phyloP scores from a whole-genome alignment of 2,329 filamentous ascomycete species.

The Cercospora nicotianae region DNA sequence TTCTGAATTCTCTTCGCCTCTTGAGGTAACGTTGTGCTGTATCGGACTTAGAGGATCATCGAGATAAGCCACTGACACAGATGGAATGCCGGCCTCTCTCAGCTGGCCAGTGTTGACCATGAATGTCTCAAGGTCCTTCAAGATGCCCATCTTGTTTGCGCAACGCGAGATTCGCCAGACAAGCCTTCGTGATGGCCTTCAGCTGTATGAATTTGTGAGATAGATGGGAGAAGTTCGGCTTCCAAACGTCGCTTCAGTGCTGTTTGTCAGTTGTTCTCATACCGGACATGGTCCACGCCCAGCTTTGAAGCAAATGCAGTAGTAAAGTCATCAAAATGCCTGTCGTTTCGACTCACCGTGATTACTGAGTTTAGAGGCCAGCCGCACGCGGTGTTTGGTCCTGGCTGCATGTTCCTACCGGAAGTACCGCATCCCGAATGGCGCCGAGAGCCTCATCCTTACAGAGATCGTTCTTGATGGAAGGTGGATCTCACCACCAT shows the following conservation, averaged over 20 bases:
- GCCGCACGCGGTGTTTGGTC: not conserved
- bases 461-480: not conserved
- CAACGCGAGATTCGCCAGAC: not conserved
- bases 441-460: not conserved
- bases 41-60: slow-evolving; percentile 21
- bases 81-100: slow-evolving; percentile 22
- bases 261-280: not conserved
- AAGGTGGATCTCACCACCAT: not conserved
- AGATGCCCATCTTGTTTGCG: not conserved
- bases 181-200: not conserved
- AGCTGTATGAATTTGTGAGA: not conserved
- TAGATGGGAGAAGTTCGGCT: not conserved
- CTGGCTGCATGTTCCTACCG: not conserved
- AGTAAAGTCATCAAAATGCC: not conserved
- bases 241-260: not conserved
- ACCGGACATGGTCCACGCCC: not conserved
- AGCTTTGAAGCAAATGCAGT: not conserved
- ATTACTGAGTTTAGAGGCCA: not conserved
- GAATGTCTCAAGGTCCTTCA: slow-evolving; percentile 21
- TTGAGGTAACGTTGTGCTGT: slow-evolving; percentile 22
- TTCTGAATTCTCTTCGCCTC: slow-evolving; percentile 25
- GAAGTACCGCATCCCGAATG: not conserved
- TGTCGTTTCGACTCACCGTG: not conserved
- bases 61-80: slow-evolving; percentile 29
- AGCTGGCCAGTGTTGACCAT: slow-evolving; percentile 15